phyloP scores from a whole-genome alignment of 2,329 filamentous ascomycete genomes.

The Cladosporium velox region DNA sequence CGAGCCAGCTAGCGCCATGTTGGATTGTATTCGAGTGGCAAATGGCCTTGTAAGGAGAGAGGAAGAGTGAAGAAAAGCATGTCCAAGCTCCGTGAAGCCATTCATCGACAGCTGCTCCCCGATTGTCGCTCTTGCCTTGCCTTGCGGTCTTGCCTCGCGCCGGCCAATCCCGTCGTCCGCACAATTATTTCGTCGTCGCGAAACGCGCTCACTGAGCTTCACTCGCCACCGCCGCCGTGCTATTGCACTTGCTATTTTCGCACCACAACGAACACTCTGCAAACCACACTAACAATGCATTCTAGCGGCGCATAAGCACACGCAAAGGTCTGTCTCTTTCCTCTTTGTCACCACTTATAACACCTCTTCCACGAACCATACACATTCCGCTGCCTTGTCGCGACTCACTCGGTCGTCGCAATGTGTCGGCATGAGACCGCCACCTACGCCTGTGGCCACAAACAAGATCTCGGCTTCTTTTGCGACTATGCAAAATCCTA shows the following conservation, averaged over 20 bases:
- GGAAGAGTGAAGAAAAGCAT: background rate
- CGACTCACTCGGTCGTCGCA: slow-evolving; percentile 1
- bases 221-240: slow-evolving; percentile 1
- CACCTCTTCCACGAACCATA: background rate
- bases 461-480: slow-evolving; percentile 14
- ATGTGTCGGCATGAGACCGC: slow-evolving; percentile 34
- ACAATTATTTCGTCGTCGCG: background rate
- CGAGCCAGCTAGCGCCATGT: background rate
- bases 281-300: background rate
- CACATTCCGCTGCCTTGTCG: background rate
- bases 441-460: slow-evolving; percentile 31
- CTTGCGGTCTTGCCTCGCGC: background rate
- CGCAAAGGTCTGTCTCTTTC: slow-evolving; percentile 6
- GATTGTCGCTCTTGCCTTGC: background rate
- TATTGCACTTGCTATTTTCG: background rate
- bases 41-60: background rate
- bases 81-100: background rate
- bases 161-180: background rate
- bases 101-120: background rate
- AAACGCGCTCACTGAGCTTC: background rate
- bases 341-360: background rate
- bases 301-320: background rate
- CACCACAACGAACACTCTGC: background rate
- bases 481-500: slow-evolving; percentile 19
- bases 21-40: background rate